phyloP scores from a whole-genome alignment of 2,329 filamentous ascomycete genomes.

The Leptographium lundbergii region DNA sequence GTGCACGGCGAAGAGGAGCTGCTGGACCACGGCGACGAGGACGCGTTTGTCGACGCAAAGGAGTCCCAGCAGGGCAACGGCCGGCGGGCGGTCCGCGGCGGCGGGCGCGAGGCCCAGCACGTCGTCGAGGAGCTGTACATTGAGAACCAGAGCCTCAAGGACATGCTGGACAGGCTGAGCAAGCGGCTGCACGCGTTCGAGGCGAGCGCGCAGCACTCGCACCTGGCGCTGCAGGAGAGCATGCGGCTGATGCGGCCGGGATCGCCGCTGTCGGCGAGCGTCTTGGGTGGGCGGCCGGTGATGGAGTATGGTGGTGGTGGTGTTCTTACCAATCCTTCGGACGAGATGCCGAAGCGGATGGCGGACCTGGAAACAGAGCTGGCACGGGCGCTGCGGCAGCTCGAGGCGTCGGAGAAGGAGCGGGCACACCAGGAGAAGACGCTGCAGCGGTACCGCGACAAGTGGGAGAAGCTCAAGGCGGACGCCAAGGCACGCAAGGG shows the following conservation, averaged over 20 bases:
- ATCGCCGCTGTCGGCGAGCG: slow-evolving; percentile 24
- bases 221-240: slow-evolving; percentile 76
- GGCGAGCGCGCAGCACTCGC: slow-evolving; percentile 77
- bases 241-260: slow-evolving; percentile 48
- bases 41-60: slow-evolving; percentile 81
- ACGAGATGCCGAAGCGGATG: slow-evolving; percentile 36
- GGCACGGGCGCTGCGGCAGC: slow-evolving; percentile 41
- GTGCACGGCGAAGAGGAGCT: slow-evolving; percentile 23
- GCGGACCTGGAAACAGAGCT: slow-evolving; percentile 58
- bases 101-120: slow-evolving; percentile 41
- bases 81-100: slow-evolving; percentile 12
- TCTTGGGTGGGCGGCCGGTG: neutral
- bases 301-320: neutral
- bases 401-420: slow-evolving; percentile 53
- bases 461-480: slow-evolving; percentile 49
- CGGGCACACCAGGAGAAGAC: slow-evolving; percentile 43
- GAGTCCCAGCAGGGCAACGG: slow-evolving; percentile 38
- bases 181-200: slow-evolving; percentile 89
- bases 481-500: slow-evolving; percentile 44
- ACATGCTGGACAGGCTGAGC: slow-evolving; percentile 73
- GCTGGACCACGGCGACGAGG: slow-evolving; percentile 52
- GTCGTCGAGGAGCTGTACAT: slow-evolving; percentile 78
- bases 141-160: slow-evolving; percentile 77
- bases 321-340: slow-evolving; percentile 15
- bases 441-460: slow-evolving; percentile 44